A percentile compares a stretch with the other conserved stretches of the same genome.
phyloP scores from a whole-genome alignment of 805 yeast genomes.

The Ogataea thermomethanolica region DNA sequence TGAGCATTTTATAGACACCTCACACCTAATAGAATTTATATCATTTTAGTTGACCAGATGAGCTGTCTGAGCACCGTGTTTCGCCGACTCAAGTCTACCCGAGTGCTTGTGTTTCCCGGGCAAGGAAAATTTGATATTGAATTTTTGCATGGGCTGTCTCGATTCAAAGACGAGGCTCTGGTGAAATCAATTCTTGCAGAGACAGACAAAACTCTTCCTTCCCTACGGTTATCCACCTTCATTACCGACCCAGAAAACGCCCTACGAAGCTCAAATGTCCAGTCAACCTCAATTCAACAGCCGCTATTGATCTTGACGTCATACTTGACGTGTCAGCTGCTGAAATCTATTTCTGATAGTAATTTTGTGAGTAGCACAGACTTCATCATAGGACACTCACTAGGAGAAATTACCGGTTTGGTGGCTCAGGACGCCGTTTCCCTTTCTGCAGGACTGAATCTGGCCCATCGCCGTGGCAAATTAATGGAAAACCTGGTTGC shows the following conservation, averaged over 20 bases:
- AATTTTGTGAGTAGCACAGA: constrained; percentile 22
- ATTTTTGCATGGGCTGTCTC: constrained; percentile 11
- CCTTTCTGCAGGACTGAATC: constrained; percentile 24
- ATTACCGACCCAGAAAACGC: constrained; percentile 15
- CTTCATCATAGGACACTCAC: constrained; percentile 34
- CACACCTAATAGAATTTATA: not conserved
- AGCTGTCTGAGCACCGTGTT: not conserved
- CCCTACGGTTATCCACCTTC: constrained; percentile 18
- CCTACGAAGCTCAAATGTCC: constrained; percentile 8
- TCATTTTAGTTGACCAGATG: not conserved
- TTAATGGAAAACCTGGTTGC: constrained; percentile 31
- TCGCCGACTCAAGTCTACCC: constrained; percentile 5
- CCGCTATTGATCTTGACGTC: constrained; percentile 31
- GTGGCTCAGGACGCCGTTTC: constrained; percentile 28
- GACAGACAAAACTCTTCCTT: constrained; percentile 24
- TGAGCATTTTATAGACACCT: constrained; percentile 2
- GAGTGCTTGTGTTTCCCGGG: constrained; percentile 29
- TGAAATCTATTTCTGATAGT: constrained; percentile 18
- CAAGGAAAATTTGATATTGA: constrained; percentile 28
- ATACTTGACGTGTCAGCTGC: constrained; percentile 19
- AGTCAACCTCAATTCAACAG: constrained; percentile 31
- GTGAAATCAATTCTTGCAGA: constrained; percentile 12
- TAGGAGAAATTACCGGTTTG: constrained; percentile 34
- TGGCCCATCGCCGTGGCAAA: constrained; percentile 30
- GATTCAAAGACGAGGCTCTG: constrained; percentile 7